These are phyloP conservation scores for Begonia fuchsioides DNA, from an alignment of 306 rosid species.

Conservation along the genomic window DNA sequence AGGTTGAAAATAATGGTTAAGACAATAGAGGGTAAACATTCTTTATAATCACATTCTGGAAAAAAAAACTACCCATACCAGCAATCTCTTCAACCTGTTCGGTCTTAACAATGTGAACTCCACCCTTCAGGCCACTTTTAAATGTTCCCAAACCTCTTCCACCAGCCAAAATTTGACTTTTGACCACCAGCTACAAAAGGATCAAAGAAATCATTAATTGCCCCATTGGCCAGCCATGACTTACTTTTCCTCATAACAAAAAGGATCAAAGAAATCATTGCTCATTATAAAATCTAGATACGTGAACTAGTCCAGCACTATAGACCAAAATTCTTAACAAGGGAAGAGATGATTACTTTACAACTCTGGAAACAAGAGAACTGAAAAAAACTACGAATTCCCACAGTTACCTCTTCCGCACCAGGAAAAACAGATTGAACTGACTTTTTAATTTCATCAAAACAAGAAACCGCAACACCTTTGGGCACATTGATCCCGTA, in stretches of 20 bases:
- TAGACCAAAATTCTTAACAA: too few species aligned
- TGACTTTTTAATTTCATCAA: slow-evolving; percentile 32
- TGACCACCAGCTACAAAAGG: slow-evolving; percentile 44
- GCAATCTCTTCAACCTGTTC: slow-evolving; percentile 78
- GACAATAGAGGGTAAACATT: too few species aligned
- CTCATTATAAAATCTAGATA: neutral
- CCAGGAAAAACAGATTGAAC: slow-evolving; percentile 46
- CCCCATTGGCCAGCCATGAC: neutral
- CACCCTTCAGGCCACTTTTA: slow-evolving; percentile 83
- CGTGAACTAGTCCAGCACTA: too few species aligned
- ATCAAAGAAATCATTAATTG: slow-evolving; percentile 14
- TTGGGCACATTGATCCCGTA: slow-evolving; percentile 68
- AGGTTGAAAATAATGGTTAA: neutral
- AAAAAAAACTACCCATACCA: slow-evolving; percentile 57
- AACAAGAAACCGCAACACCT: slow-evolving; percentile 28
- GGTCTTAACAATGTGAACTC: slow-evolving; percentile 82
- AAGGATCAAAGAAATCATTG: slow-evolving; percentile 16
- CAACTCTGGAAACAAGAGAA: too few species aligned
- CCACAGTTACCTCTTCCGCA: slow-evolving; percentile 29
- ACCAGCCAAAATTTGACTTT: slow-evolving; percentile 85
- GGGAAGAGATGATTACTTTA: too few species aligned
- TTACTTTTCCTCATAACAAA: too few species aligned
- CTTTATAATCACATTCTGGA: too few species aligned
- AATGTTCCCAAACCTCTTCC: slow-evolving; percentile 97
- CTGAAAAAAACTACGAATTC: too few species aligned